Evolutionary conservation across 2,329 filamentous ascomycete species (phyloP), one percentile per base, ranked within the genome.

Genomic region (Cladosporium cucumerinum): DNA sequence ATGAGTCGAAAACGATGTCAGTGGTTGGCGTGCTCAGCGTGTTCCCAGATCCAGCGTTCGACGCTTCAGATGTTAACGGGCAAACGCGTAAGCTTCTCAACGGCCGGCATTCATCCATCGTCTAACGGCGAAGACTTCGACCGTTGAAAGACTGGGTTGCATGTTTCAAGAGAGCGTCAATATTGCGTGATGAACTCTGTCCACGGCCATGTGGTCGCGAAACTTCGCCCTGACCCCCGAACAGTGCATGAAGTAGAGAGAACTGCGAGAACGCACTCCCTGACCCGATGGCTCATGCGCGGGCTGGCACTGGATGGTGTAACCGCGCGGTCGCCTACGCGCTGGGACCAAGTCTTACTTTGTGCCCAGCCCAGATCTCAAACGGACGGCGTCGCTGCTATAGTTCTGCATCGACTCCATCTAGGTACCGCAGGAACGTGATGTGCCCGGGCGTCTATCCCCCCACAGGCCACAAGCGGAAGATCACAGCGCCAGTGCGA

Each of bases 211-310:
- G 32, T 30, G 48, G 49, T 54, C 18, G 49, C 23, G 21, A 28
- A 14, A 46, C n/a, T 36, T n/a, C 16, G 26, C 43, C 60, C 25
- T 26, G 32, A 23, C 21, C 51, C 51, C 51, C 51, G 26, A 54
- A 28, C n/a, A n/a, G 21, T 62, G 60, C 60, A 62, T 62, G 60
- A 55, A 34, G 34, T 62, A 62, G 48, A 46, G 49, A 49, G 32
- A 18, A 30, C 26, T 11, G 28, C 5, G 28, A 30, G 28, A 30
- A 30, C 28, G 28, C 28, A 10, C 16, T 18, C 49, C 49, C 25
- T 54, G 51, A 54, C 8, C n/a, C 18, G 51, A 30, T 30, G 51
- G 21, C 48, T 25, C 51, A 18, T 21, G 51, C 51, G 51, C 51
- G 25, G 32, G 21, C 51, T n/a, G 30, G 51, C 26, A 18, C 51